Base-by-base conservation (phyloP, 148 eudicot genomes). In the Linanthus parryae region DNA sequence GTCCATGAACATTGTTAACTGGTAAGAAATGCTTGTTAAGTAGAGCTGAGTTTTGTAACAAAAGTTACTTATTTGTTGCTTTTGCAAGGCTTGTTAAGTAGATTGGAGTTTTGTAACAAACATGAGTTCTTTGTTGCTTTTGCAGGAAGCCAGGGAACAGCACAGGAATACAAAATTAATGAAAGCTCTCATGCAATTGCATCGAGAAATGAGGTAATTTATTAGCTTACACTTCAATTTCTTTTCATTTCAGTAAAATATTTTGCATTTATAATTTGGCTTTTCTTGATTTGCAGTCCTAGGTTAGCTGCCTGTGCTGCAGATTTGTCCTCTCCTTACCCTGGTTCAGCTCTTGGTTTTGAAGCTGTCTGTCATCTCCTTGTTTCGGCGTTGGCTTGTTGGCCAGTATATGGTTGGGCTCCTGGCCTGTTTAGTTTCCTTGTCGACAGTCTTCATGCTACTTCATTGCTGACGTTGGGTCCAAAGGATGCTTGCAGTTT, bases 371-470 rank as follows among this genome's bases (percentile, higher is more conserved):
- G 96, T 73, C 95, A 88, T 74, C 84, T 88, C 63, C 62, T 88
- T 70, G 96, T 73, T 40, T 94, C 99, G 28, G 82, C 96, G 58
- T 88, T 94, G 71, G 85, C 99, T 65, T 88, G 72, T 55, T 94
- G 99, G 99, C 96, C 99, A 13, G 71, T 74, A 11, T 72, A 88
- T 74, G 84, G 95, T 59, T 94, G 99, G 99, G 78, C 88, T 64
- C 99, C 99, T 45, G 81, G 91, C 53, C 84, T 94, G 63, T 88
- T 82, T 71, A 84, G 76, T 58, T 82, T 86, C 30, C 82, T 94
- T 15, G 79, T 94, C 43, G 95, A 84, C 46, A 82, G 81, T 76
- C 84, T 94, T 66, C 94, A 88, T 69, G 76, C 88, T 49, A 76
- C 88, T 66, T 79, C 96, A 19, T 47, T 80, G 42, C 68, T 88